Evolutionary conservation across 2,329 filamentous ascomycete genomes (phyloP), one percentile per base, ranked within the genome.

Genomic region (Rhynchosporium secalis): DNA sequence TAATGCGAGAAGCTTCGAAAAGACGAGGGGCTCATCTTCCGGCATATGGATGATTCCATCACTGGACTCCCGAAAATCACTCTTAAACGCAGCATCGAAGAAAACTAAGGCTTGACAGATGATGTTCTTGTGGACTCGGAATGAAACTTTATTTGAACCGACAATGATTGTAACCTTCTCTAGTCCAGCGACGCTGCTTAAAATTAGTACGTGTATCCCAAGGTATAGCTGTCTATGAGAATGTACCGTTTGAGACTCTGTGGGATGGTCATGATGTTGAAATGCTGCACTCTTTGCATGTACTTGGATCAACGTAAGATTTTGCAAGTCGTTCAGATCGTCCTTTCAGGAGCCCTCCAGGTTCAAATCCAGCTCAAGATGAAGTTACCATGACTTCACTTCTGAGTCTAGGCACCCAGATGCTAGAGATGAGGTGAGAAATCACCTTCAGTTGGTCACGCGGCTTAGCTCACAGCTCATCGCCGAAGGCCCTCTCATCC

Each of bases 401-500:
- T 46, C 43, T 26, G 6, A 28, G n/a, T 46, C 4, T n/a, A 46
- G 43, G 43, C 43, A 8, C n/a, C 4, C 7, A 20, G 41, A 6
- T n/a, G 4, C 43, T 20, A 7, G 43, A 20, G 26, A 8, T 5
- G 5, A 1, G n/a, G 6, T 26, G 10, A 38, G 33, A 29, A 38
- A 58, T 20, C 8, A 15, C 45, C 33, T 40, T 13, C 48, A 58
- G n/a, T 48, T n/a, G 6, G 3, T 26, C 43, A 58, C 56, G 20
- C 48, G 33, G 31, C n/a, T 54, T 38, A 41, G 33, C n/a, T 40
- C 20, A 20, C 20, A 1, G 20, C 20, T 20, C 20, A 20, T 20
- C 20, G 20, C 20, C 13, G 45, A 63, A 40, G 33, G 33, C 12
- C 36, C 31, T 12, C 41, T 71, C 0, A 55, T 66, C n/a, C 49